Base-by-base conservation (phyloP, 2,329 filamentous ascomycete species). In the Aureobasidium leucospermi region DNA sequence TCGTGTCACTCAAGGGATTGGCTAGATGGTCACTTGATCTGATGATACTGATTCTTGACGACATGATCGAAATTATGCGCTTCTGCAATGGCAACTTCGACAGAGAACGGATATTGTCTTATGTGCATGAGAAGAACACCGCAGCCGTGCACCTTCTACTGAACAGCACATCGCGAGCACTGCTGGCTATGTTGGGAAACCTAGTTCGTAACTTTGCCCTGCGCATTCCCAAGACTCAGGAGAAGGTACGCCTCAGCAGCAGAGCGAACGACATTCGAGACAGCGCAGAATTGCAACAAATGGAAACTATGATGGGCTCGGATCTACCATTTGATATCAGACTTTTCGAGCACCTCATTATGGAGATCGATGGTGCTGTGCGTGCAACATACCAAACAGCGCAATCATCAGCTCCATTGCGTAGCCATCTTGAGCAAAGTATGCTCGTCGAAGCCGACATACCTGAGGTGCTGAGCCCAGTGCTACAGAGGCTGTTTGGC, bases 1-100 rank as follows among this genome's bases (percentile, higher is more conserved):
- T 93, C 2, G 83, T 85, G 42, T 83, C 86, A 46, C 76, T 95
- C 10, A 81, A 86, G 5, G 89, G 89, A 23, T 87, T 90, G 58
- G 84, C 88, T 4, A 86, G 83, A 68, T 96, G 92, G 92, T 83
- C 84, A 0, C 78, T 91, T 38, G 87, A 93, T 63, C 76, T 85
- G 55, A 77, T 80, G 62, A 74, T 79, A 19, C 84, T 78, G 67
- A 73, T 85, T 31, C 67, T 85, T 42, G 79, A 82, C 64, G 79
- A 81, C 32, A 69, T 86, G 41, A 74, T 78, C 59, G 46, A 45
- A 23, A 36, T 58, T n/a, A 41, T 43, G 29, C 34, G 39, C 48
- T 38, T 28, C 9, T 57, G 51, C 51, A 41, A 60, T 7, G 43
- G 43, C 38, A 34, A 53, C 55, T 32, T 45, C 29, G 46, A 49